Evolutionary conservation across 108 stramenopile species (phyloP).

Genomic region (Stephanodiscus minutulus): DNA sequence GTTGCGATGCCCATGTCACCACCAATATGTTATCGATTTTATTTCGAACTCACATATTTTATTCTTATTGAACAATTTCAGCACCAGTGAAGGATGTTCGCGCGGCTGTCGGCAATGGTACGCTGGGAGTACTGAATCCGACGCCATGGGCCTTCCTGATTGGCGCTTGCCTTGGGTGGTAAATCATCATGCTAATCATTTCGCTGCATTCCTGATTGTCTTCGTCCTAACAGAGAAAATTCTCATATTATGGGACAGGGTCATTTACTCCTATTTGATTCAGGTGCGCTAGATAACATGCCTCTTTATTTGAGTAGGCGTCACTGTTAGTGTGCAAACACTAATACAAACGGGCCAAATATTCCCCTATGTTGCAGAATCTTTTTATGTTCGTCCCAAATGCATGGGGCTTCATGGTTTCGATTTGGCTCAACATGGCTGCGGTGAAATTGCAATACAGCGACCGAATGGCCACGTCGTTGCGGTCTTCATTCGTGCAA

Average conservation of each 20-base stretch:
- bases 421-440: constrained; percentile 73
- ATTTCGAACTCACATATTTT: background rate
- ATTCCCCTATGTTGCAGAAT: constrained; percentile 44
- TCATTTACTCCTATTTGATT: constrained; percentile 62
- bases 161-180: constrained; percentile 71
- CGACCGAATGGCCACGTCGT: constrained; percentile 36
- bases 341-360: constrained; percentile 46
- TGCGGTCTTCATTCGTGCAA: constrained; percentile 46
- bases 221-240: no score
- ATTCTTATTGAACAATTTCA: background rate
- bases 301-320: background rate
- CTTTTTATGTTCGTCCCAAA: constrained; percentile 75
- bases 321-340: background rate
- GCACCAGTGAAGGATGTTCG: constrained; percentile 62
- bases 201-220: no score
- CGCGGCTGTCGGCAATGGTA: constrained; percentile 48
- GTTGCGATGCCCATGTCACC: background rate
- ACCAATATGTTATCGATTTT: background rate
- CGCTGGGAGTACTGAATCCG: constrained; percentile 73
- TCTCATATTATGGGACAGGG: constrained; percentile 25
- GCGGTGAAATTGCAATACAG: constrained; percentile 74
- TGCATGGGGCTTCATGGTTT: constrained; percentile 67
- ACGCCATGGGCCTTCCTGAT: constrained; percentile 82
- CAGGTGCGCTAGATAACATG: constrained; percentile 17
- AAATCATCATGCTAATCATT: background rate